Percentiles rank a stretch among this genome's conserved stretches.
These are phyloP conservation scores for Stipa capillata DNA, from an alignment of 176 grass and related monocot genomes.

Conservation along the genomic window DNA sequence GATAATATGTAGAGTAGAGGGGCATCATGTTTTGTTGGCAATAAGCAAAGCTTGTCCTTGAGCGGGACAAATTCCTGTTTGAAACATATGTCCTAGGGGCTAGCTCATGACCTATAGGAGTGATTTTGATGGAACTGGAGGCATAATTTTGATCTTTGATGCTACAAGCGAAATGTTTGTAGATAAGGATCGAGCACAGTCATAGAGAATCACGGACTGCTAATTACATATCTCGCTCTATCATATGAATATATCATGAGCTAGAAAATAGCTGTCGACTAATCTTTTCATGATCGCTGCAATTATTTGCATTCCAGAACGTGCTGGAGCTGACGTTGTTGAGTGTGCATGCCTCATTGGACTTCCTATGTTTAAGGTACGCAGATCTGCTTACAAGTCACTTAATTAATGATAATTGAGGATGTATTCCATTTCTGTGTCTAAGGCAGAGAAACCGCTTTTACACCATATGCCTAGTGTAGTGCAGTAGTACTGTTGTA, in stretches of 20 bases:
- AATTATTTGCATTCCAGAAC: slow-evolving; percentile 54
- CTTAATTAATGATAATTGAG: background rate
- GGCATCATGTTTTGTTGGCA: slow-evolving; percentile 43
- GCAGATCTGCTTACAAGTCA: background rate
- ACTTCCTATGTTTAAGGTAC: slow-evolving; percentile 88
- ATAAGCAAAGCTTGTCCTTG: slow-evolving; percentile 27
- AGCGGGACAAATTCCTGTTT: slow-evolving; percentile 34
- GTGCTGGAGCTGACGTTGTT: slow-evolving; percentile 69
- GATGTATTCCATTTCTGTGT: background rate
- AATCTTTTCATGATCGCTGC: slow-evolving; percentile 6
- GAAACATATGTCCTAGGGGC: slow-evolving; percentile 30
- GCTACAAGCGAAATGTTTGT: background rate
- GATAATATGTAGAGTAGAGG: slow-evolving; percentile 29
- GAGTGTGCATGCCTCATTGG: slow-evolving; percentile 94
- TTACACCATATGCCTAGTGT: too few relatives aligned
- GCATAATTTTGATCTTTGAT: slow-evolving; percentile 16
- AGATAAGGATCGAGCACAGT: background rate
- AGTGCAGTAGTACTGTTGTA: too few relatives aligned
- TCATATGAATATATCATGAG: background rate
- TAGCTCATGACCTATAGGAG: slow-evolving; percentile 26
- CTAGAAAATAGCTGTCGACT: background rate
- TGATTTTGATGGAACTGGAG: slow-evolving; percentile 27
- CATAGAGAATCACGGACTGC: background rate
- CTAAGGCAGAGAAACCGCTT: background rate
- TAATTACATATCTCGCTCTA: background rate